Evolutionary conservation across 2,329 filamentous ascomycete genomes (phyloP), one percentile per base, ranked within the genome.

Genomic region (Microsporum canis): DNA sequence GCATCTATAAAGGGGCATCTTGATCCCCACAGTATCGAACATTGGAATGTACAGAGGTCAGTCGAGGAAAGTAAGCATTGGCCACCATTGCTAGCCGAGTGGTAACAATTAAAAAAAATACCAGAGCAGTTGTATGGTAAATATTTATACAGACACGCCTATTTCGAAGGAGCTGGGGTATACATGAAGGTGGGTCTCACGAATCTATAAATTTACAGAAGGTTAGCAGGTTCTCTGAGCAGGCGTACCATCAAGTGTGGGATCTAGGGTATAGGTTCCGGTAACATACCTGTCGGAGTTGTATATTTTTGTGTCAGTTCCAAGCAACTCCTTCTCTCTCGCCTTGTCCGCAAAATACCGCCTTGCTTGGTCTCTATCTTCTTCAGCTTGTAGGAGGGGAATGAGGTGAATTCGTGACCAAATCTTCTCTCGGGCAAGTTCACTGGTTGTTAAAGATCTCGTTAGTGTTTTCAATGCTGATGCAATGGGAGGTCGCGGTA

Each of bases 381-480:
- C 91, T 74, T 99, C 94, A 61, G 94, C 94, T 75, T 97, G 92
- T 65, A 99, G 84, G 65, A 96, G 79, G 62, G 94, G 94, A 71
- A 92, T 94, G 66, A 99, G 82, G 78, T 97, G 85, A 77, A 99
- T 95, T 72, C 94, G 88, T 64, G 89, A 85, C 94, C 94, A 99
- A 84, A 96, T 94, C 82, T 97, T 99, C 73, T 99, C 94, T 69
- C 94, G 89, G 65, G 86, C 89, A 67, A 96, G 86, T 77, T 99
- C 94, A 72, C 91, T 96, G 70, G 62, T 31, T 0, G 12, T 60
- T 8, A 3, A 29, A 51, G 12, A n/a, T 8, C 57, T n/a, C 7
- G 41, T 41, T 41, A 58, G 34, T 5, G 14, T 7, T 14, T 43
- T 41, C 6, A 33, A 36, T 34, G 29, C 17, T 33, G 12, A 17